Evolutionary conservation across 106 monocot species (phyloP), one percentile per base, ranked within the genome.

Genomic region (Xerophyta viscosa): DNA sequence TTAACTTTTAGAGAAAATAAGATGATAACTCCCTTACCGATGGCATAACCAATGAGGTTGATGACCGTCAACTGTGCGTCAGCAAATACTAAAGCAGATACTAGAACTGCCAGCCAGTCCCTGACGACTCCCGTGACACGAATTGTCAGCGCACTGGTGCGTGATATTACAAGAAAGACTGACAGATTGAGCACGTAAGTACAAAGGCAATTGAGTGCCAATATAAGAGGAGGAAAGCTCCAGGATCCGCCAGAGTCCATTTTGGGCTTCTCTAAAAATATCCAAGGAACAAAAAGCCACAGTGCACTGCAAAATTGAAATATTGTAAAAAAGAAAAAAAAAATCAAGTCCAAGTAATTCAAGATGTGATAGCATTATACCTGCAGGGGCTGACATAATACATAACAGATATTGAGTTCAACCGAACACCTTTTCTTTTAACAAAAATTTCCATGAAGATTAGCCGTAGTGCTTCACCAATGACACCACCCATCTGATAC

Each of bases 311-410:
- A 9, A 29, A 68, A 61, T 8, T 36, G 57, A 33, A 3, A 3
- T 26, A 27, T 46, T 31, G 17, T 3, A 65, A 20, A 27, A 29
- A 31, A 58, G 33, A 18, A 54, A 17, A 37, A 37, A 39, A 28
- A 22, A 27, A 15, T 18, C 2, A 18, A 14, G 33, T 5, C 7
- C 27, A n/a, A n/a, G n/a, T n/a, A n/a, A n/a, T n/a, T n/a, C n/a
- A n/a, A 31, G 41, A 12, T 27, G 44, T 0, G 19, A 46, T 10
- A 47, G n/a, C 18, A 48, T 47, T 20, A 13, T 80, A 88, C 94
- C 88, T 94, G 94, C 88, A 94, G 12, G 94, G 94, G 50, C 94
- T 94, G 24, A 88, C 94, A 76, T 94, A 94, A 45, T 94, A 94
- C 94, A 88, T 94, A 61, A 88, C 71, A 21, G 94, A 88, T 55